Conservation (phyloP, 306 rosid species). For the Cyclanthera cordifolia region DNA sequence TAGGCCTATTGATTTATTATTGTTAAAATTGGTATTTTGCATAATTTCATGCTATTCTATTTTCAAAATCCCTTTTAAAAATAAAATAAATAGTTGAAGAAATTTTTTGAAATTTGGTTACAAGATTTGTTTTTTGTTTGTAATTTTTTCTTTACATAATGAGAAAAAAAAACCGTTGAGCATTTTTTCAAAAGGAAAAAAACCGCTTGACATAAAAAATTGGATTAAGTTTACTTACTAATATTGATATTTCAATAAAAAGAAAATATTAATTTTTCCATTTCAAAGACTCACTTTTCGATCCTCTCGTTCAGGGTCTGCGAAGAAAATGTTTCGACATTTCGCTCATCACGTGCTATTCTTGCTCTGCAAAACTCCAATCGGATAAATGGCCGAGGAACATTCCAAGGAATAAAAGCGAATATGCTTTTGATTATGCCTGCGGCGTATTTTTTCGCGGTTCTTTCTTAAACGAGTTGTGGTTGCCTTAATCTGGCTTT, state of each 20-base stretch:
- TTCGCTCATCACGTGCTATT: conserved; percentile 4
- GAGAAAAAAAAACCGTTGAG: too few species aligned
- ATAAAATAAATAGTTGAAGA: too few species aligned
- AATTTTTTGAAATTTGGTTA: too few species aligned
- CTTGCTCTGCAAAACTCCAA: conserved; percentile 1
- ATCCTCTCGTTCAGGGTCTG: neutral
- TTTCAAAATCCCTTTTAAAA: too few species aligned
- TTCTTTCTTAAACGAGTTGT: conserved; percentile 10
- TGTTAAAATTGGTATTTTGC: too few species aligned
- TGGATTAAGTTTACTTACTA: neutral
- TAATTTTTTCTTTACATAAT: too few species aligned
- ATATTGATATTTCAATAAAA: neutral
- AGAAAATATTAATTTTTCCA: neutral
- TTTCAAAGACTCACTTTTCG: neutral
- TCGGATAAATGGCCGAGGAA: conserved; percentile 19
- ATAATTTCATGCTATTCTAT: too few species aligned
- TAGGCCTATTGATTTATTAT: too few species aligned
- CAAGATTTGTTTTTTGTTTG: too few species aligned
- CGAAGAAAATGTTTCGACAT: neutral
- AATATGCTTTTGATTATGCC: conserved; percentile 33
- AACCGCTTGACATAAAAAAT: neutral
- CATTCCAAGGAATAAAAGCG: conserved; percentile 27
- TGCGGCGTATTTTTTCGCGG: conserved; percentile 18
- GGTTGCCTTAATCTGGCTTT: neutral
- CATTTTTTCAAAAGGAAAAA: too few species aligned